Evolutionary conservation across 2,329 filamentous ascomycete genomes (phyloP).

Genomic region (Paecilomyces fulvus): DNA sequence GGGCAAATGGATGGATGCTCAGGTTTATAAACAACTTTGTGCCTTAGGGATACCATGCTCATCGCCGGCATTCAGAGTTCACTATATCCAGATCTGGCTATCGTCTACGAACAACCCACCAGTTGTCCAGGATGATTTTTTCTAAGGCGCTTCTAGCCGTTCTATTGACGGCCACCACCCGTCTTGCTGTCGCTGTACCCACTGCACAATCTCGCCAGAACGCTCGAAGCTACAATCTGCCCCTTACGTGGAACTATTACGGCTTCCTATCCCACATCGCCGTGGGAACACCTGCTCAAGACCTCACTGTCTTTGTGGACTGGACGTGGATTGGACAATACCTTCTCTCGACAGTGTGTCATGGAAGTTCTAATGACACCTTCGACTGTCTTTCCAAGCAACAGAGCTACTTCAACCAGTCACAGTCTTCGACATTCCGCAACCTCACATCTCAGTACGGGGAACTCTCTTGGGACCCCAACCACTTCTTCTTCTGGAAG

Average conservation of each 20-base stretch:
- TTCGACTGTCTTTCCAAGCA: slow-evolving; percentile 5
- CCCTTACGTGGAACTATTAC: slow-evolving; percentile 5
- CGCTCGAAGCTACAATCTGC: slow-evolving; percentile 2
- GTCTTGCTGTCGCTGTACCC: background rate
- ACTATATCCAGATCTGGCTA: background rate
- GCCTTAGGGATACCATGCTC: background rate
- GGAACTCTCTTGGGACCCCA: slow-evolving; percentile 10
- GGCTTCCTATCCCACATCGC: slow-evolving; percentile 7
- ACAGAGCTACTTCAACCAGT: slow-evolving; percentile 8
- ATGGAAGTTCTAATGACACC: slow-evolving; percentile 4
- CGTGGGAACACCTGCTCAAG: slow-evolving; percentile 8
- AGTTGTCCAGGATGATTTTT: background rate
- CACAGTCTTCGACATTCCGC: slow-evolving; percentile 4
- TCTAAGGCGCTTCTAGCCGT: background rate
- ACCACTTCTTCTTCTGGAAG: slow-evolving; percentile 10
- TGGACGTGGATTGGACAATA: slow-evolving; percentile 11
- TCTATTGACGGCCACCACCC: background rate
- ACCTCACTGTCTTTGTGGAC: slow-evolving; percentile 6
- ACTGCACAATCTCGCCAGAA: background rate
- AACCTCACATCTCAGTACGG: slow-evolving; percentile 6
- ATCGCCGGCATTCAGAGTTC: background rate
- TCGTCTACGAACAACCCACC: background rate
- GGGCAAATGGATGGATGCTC: background rate
- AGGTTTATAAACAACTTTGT: background rate
- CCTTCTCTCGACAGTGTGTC: slow-evolving; percentile 5